Base-by-base conservation (phyloP, 116 monocot species). In the Papilionanthe hybrid region DNA sequence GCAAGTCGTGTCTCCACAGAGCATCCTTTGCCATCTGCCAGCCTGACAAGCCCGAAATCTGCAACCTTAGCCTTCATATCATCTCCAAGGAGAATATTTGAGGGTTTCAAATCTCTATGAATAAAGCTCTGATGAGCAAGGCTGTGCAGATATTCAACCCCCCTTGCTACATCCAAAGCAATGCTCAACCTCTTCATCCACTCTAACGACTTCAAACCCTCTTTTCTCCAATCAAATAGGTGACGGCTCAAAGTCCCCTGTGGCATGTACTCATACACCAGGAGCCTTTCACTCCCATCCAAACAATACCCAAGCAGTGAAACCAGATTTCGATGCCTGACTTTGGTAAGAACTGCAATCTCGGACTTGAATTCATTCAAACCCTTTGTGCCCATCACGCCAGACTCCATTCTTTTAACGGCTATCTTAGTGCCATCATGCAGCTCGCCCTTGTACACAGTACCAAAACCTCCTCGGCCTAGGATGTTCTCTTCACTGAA, bases 231-330 rank as follows among this genome's bases (percentile, higher is more conserved):
- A 25, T 88, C 76, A 76, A 92, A 90, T 22, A 92, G 67, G 83
- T 92, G 89, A 41, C 71, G 63, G 65, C 93, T 93, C 9, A 93
- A 77, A 3, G 93, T 84, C 42, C 93, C 93, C 72, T 89, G 87
- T 8, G 93, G 93, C 89, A 93, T 92, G 49, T 90, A 86, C 80
- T 92, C 90, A 57, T 90, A 92, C 22, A 93, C 93, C 80, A 93
- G 60, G 5, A 93, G 77, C 83, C 90, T 90, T 78, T 93, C 93
- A 72, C 81, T 92, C 32, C 88, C 92, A 75, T 92, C 92, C 77
- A 92, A 83, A 58, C 92, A 92, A 77, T 92, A 92, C 3, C 92
- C 92, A 65, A 92, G 87, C 0, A 92, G 80, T 7, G 92, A 89
- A 15, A 92, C 92, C 17, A 92, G 77, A 82, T 92, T 72, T n/a